phyloP scores from a whole-genome alignment of 495 filamentous ascomycete genomes.

The Aspergillus egyptiacus region DNA sequence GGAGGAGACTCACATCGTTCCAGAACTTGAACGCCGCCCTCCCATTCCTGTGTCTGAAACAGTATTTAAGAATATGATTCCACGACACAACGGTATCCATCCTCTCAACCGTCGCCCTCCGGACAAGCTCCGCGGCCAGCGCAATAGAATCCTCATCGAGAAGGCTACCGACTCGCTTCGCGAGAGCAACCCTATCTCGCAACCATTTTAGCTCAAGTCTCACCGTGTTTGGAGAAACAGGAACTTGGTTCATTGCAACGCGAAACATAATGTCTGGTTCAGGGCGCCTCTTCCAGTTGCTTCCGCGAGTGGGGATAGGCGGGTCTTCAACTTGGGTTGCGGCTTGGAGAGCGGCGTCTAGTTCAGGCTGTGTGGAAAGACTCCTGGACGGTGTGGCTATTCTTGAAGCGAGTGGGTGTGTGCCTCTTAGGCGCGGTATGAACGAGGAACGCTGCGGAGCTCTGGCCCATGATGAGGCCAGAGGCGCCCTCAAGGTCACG shows the following conservation, averaged over 20 bases:
- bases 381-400: neutral
- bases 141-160: slow-evolving; percentile 50
- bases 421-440: neutral
- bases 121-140: slow-evolving; percentile 62
- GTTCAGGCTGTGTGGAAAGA: too few species aligned
- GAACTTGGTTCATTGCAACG: neutral
- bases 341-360: too few species aligned
- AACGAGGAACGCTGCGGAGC: neutral
- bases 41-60: slow-evolving; percentile 52
- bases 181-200: slow-evolving; percentile 61
- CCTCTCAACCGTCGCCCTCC: slow-evolving; percentile 52
- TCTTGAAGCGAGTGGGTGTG: neutral
- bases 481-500: slow-evolving; percentile 9
- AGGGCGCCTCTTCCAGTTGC: too few species aligned
- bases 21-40: slow-evolving; percentile 65
- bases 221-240: slow-evolving; percentile 19
- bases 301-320: too few species aligned
- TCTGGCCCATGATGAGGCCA: slow-evolving; percentile 8
- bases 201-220: slow-evolving; percentile 56
- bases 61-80: slow-evolving; percentile 61
- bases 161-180: slow-evolving; percentile 50
- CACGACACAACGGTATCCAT: slow-evolving; percentile 65
- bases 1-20: slow-evolving; percentile 59
- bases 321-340: too few species aligned
- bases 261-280: slow-evolving; percentile 1